Conservation (phyloP, 208 protist genomes). For the Leishmania braziliensis region DNA sequence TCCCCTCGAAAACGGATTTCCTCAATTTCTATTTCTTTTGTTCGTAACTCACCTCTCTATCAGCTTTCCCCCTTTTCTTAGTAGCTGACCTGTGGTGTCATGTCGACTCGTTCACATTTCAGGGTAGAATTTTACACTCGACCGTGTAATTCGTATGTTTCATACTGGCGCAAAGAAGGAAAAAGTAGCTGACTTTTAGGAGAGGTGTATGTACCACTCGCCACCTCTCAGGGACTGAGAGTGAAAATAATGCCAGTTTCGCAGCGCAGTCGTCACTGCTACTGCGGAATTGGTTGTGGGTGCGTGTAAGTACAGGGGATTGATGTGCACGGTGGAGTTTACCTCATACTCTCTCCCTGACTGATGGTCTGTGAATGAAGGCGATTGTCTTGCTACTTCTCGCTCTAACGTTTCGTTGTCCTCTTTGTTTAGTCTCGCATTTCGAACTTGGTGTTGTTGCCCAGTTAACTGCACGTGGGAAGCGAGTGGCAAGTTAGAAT, state of each 20-base stretch:
- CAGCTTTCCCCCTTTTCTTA: constrained; percentile 18
- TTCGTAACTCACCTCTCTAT: constrained; percentile 4
- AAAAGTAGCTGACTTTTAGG: not conserved
- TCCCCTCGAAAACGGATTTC: constrained; percentile 4
- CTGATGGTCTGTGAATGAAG: not conserved
- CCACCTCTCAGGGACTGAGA: not conserved
- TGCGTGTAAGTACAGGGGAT: not conserved
- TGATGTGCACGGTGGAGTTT: not conserved
- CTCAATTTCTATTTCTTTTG: constrained; percentile 6
- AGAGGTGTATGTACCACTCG: not conserved
- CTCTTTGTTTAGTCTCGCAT: not conserved
- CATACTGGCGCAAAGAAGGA: not conserved
- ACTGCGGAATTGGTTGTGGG: not conserved
- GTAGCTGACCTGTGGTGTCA: not conserved
- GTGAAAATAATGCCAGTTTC: not conserved
- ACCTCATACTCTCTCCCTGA: not conserved
- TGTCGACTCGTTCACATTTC: not conserved
- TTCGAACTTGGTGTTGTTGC: not conserved
- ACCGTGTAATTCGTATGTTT: not conserved
- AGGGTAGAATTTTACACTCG: not conserved
- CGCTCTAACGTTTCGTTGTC: not conserved
- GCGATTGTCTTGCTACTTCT: not conserved
- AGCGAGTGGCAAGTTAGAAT: not conserved
- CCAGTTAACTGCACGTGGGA: not conserved
- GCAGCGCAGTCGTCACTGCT: not conserved